Conservation (phyloP, 192 early-diverging fungal species). For the Coemansia biformis region DNA sequence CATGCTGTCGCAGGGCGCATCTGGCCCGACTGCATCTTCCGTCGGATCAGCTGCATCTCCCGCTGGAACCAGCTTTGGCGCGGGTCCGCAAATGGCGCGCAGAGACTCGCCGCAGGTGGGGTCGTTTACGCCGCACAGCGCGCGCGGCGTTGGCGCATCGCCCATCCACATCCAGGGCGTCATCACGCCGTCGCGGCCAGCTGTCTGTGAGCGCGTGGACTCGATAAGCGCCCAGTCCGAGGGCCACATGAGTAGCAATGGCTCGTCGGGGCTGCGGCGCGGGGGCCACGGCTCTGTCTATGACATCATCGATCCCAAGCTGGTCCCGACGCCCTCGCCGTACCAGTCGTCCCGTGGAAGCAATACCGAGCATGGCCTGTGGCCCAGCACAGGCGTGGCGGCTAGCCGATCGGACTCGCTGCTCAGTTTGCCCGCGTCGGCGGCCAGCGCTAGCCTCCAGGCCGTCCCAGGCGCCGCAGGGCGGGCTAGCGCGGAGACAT, state of each 20-base stretch:
- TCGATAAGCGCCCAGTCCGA: conserved; percentile 12
- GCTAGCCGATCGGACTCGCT: conserved; percentile 12
- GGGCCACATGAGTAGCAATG: neutral
- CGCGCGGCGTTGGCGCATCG: neutral
- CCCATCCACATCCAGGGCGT: neutral
- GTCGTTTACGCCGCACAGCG: conserved; percentile 1
- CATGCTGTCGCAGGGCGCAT: conserved; percentile 2
- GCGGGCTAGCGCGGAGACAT: neutral
- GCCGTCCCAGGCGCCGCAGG: neutral
- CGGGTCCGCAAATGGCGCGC: neutral
- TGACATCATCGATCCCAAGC: conserved; percentile 9
- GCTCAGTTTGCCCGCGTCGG: conserved; percentile 11
- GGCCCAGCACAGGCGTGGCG: neutral
- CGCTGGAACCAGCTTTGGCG: neutral
- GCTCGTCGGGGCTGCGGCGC: neutral
- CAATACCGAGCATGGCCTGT: neutral
- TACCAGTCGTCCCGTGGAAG: conserved; percentile 27
- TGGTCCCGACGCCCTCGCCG: conserved; percentile 27
- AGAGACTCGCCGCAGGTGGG: conserved; percentile 1
- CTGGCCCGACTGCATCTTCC: neutral
- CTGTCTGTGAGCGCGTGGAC: conserved; percentile 2
- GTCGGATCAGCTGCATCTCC: conserved; percentile 1
- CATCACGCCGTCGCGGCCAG: neutral
- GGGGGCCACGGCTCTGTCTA: neutral
- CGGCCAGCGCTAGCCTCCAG: neutral